Conservation (phyloP, 371 early-diverging fungal genomes). For the Actinomortierella wolfii region DNA sequence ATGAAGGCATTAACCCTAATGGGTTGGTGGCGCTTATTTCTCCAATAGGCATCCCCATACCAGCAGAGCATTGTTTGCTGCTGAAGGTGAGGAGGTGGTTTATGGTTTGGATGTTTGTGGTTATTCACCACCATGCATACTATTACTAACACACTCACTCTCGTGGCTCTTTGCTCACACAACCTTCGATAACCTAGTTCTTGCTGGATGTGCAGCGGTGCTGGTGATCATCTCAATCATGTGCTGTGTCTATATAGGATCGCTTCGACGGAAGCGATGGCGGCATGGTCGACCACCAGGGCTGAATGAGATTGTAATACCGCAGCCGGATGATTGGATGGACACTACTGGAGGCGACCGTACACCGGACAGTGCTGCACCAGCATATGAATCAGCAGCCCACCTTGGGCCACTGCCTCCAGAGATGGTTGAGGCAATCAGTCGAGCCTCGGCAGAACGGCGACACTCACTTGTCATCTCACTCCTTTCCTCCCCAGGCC, state of each 20-base stretch:
- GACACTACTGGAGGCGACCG: slow-evolving; percentile 11
- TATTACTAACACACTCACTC: no score
- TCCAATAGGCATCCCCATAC: no score
- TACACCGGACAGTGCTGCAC: slow-evolving; percentile 30
- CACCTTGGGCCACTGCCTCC: slow-evolving; percentile 33
- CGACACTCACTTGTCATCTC: slow-evolving; percentile 30
- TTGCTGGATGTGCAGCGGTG: slow-evolving; percentile 30
- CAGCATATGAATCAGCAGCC: slow-evolving; percentile 23
- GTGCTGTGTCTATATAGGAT: slow-evolving; percentile 29
- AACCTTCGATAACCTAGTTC: background rate
- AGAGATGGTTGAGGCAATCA: slow-evolving; percentile 37
- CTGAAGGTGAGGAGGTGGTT: no score
- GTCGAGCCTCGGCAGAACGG: slow-evolving; percentile 23
- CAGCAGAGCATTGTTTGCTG: no score
- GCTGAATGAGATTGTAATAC: background rate
- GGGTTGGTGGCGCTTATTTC: no score
- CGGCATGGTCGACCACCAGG: background rate
- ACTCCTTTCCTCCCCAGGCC: slow-evolving; percentile 13
- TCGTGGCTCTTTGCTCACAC: no score
- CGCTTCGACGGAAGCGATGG: slow-evolving; percentile 9
- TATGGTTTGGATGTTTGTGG: no score
- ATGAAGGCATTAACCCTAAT: no score
- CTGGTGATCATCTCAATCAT: slow-evolving; percentile 13
- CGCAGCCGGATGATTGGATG: slow-evolving; percentile 5
- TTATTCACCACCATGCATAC: no score